Evolutionary conservation across 2,329 filamentous ascomycete genomes (phyloP).

Genomic region (Colletotrichum endophyticum): DNA sequence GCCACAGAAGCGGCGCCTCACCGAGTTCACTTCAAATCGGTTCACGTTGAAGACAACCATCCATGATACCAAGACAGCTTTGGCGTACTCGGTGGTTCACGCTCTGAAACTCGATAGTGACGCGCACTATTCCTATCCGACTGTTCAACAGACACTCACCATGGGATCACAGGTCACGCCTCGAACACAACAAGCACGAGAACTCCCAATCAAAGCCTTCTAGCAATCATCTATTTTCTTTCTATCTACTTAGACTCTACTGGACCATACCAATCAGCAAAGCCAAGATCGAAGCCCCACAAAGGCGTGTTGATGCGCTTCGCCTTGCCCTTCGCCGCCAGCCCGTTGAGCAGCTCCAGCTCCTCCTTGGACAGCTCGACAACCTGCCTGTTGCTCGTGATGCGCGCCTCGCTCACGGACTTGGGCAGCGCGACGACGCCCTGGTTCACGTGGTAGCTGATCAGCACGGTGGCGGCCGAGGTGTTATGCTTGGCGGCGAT

Average conservation of each 20-base stretch:
- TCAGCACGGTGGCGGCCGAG: neutral
- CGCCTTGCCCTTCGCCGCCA: neutral
- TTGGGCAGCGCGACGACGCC: neutral
- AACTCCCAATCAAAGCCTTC: neutral
- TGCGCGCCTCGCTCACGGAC: neutral
- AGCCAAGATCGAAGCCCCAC: neutral
- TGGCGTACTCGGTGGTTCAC: neutral
- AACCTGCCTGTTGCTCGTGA: neutral
- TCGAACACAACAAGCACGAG: neutral
- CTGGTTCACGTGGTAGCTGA: neutral
- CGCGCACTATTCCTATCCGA: neutral
- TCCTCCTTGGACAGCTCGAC: neutral
- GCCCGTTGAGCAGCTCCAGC: neutral
- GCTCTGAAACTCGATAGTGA: neutral
- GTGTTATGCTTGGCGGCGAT: neutral
- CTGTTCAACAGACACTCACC: neutral
- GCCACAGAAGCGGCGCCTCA: rapidly evolving
- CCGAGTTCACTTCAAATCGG: rapidly evolving
- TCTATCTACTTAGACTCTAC: neutral
- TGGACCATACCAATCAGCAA: neutral
- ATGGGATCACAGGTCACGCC: neutral
- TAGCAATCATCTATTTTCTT: neutral
- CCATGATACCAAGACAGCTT: too few relatives aligned
- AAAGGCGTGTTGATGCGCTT: neutral
- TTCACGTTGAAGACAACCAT: too few relatives aligned